Evolutionary conservation across 1,284 basidiomycete species (phyloP), one percentile per base, ranked within the genome.

Genomic region (Rhodotorula sp.): DNA sequence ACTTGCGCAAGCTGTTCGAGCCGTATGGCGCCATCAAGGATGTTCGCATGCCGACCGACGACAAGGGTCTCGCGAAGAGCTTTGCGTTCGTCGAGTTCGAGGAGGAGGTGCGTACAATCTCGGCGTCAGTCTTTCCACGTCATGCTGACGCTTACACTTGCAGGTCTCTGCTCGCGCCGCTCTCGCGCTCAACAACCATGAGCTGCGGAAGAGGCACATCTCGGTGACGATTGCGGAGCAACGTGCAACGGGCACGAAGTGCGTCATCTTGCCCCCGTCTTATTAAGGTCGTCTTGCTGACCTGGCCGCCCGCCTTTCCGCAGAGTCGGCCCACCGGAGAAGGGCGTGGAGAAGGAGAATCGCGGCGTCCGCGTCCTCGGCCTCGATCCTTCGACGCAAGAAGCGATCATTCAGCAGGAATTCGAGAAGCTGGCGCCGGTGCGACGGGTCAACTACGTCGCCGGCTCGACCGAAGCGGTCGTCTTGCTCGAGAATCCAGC

Each of bases 61-160:
- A 87, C 13, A 85, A 88, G 58, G 89, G 89, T 0, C 83, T 86
- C 49, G 85, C 85, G 51, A 92, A 89, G 79, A 95, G 96, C 1
- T 92, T 93, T 78, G 95, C 92, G 0, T 99, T 98, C 77, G 84
- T 99, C 29, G 94, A 98, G 78, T 98, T 92, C 79, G 87, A 90
- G 70, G 84, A 87, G 44, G 88, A 90, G 82, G 92, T 91, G 73
- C 64, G 84, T 76, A n/a, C 17, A 36, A 15, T 27, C 22, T 17
- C 9, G 5, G 1, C n/a, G 4, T 4, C 17, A 7, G 19, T 24
- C 5, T 47, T n/a, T n/a, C n/a, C n/a, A n/a, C n/a, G n/a, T 39
- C 34, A 56, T 3, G 15, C 20, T 29, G n/a, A n/a, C 54, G 17
- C 29, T 27, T 1, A 27, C 24, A 11, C 13, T 54, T 72, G 24